phyloP scores from a whole-genome alignment of 75 land plant genomes.

The Chamaecyparis obtusa region DNA sequence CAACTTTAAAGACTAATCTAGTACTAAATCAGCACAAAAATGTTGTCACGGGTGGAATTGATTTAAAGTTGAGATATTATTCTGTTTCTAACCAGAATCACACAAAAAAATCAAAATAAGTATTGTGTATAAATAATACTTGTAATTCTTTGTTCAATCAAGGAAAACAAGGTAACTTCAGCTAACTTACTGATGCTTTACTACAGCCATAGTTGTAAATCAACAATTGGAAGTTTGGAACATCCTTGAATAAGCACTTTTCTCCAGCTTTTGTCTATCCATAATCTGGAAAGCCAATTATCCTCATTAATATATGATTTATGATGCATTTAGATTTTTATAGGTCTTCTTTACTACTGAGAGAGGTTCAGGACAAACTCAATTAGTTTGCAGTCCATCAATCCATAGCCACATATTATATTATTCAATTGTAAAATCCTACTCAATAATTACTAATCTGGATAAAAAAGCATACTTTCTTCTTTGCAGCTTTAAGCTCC shows the following conservation, averaged over 20 bases:
- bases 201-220: background rate
- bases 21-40: too few species aligned
- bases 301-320: background rate
- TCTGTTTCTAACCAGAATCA: too few species aligned
- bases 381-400: background rate
- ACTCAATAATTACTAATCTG: background rate
- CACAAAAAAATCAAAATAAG: background rate
- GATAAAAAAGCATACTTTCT: constrained; percentile 52
- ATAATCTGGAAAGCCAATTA: constrained; percentile 19
- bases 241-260: constrained; percentile 38
- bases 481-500: constrained; percentile 77
- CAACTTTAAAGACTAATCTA: too few species aligned
- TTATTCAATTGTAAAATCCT: background rate
- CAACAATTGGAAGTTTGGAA: constrained; percentile 12
- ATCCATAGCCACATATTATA: background rate
- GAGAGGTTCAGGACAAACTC: background rate
- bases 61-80: too few species aligned
- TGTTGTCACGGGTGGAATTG: too few species aligned
- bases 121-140: background rate
- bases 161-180: background rate
- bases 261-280: constrained; percentile 30
- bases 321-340: background rate
- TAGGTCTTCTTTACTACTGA: background rate
- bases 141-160: constrained; percentile 1
- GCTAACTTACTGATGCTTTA: background rate